These are phyloP conservation scores for Gossypium herbaceum DNA, from an alignment of 345 rosid species.

Conservation along the genomic window DNA sequence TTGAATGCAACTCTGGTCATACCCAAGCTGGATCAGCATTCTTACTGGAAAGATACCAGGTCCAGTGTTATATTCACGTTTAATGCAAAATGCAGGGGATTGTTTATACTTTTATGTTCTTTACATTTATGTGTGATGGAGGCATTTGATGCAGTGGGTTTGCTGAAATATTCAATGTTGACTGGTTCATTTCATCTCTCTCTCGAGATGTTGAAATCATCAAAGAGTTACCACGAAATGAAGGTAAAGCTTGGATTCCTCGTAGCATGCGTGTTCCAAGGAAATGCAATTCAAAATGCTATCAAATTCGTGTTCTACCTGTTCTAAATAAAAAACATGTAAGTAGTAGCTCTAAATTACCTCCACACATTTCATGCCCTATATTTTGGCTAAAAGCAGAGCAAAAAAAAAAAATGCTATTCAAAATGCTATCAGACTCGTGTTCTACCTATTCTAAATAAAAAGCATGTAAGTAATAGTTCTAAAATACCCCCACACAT, in stretches of 20 bases:
- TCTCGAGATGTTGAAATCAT: conserved; percentile 59
- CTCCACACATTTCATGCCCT: neutral
- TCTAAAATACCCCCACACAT: neutral
- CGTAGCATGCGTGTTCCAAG: conserved; percentile 75
- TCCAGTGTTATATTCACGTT: conserved; percentile 19
- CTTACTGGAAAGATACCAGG: conserved; percentile 94
- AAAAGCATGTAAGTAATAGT: conserved; percentile 45
- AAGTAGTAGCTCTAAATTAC: conserved; percentile 21
- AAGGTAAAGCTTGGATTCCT: conserved; percentile 47
- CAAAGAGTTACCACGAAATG: conserved; percentile 55
- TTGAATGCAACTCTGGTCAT: conserved; percentile 86
- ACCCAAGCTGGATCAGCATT: conserved; percentile 81
- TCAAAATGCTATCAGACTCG: conserved; percentile 40
- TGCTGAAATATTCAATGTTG: conserved; percentile 72
- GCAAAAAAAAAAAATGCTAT: neutral
- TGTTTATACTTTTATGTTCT: neutral
- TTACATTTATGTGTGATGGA: conserved; percentile 14
- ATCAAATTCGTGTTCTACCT: conserved; percentile 51
- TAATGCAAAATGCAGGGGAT: conserved; percentile 6
- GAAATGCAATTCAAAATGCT: conserved; percentile 68
- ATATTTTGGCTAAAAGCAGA: neutral
- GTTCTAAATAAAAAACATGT: conserved; percentile 50
- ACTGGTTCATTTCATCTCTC: conserved; percentile 76
- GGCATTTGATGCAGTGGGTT: conserved; percentile 60
- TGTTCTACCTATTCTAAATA: conserved; percentile 51